Percentiles rank a stretch among this genome's conserved stretches.
These are phyloP conservation scores for Eimeria acervulina DNA, from an alignment of 169 alveolate species.

Conservation along the genomic window DNA sequence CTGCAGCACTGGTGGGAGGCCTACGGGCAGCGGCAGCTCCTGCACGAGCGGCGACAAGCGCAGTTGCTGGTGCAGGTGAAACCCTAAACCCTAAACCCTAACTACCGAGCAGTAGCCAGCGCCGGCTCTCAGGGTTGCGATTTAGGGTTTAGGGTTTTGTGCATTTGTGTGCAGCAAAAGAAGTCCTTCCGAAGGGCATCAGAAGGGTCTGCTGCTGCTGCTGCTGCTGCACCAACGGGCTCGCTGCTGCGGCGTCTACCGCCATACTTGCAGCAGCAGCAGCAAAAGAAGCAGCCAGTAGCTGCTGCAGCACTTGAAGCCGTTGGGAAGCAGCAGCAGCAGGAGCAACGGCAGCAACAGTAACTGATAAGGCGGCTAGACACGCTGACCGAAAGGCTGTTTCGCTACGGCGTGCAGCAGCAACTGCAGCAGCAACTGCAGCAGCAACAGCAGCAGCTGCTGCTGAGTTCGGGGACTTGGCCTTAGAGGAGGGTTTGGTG, in stretches of 20 bases:
- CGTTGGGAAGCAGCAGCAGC: background rate
- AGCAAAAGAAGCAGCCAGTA: background rate
- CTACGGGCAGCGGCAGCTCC: slow-evolving; percentile 74
- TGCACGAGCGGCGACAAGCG: slow-evolving; percentile 61
- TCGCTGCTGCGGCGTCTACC: slow-evolving; percentile 25
- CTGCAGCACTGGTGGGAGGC: slow-evolving; percentile 77
- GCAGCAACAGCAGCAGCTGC: background rate
- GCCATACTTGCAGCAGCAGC: slow-evolving; percentile 25
- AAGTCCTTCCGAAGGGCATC: slow-evolving; percentile 43
- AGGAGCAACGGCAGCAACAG: background rate
- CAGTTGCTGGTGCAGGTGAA: background rate
- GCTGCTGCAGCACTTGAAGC: slow-evolving; percentile 30
- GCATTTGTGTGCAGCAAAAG: slow-evolving; percentile 13
- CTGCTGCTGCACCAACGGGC: slow-evolving; percentile 28
- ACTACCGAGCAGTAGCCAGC: background rate
- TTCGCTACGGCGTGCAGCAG: too few relatives aligned
- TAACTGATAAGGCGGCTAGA: background rate
- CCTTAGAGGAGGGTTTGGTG: too few relatives aligned
- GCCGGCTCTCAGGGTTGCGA: background rate
- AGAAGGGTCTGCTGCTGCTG: slow-evolving; percentile 12
- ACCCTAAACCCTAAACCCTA: slow-evolving; percentile 27
- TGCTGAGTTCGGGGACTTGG: too few relatives aligned
- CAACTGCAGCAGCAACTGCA: slow-evolving; percentile 4
- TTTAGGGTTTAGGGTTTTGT: slow-evolving; percentile 50
- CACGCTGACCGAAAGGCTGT: too few relatives aligned